Evolutionary conservation across 352 stramenopile species (phyloP).

Genomic region (Phytopythium oedochilum): DNA sequence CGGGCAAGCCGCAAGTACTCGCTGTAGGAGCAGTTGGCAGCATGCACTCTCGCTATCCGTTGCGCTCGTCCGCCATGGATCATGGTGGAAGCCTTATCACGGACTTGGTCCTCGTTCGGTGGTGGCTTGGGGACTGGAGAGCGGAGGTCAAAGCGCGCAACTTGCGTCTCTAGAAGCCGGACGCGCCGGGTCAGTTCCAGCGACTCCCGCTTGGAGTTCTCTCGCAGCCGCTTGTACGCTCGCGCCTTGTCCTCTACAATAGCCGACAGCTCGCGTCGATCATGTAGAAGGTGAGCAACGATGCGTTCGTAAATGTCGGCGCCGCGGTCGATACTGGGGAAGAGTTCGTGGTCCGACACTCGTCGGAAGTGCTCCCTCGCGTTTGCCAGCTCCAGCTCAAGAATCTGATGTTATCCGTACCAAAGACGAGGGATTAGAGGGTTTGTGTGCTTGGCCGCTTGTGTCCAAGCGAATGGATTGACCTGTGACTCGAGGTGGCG

Average conservation of each 20-base stretch:
- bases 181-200: background rate
- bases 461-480: background rate
- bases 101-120: background rate
- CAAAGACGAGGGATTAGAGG: background rate
- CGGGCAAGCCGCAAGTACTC: conserved; percentile 17
- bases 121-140: background rate
- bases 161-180: background rate
- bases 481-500: conserved; percentile 4
- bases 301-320: conserved; percentile 6
- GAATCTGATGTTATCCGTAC: background rate
- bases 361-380: background rate
- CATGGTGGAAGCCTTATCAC: background rate
- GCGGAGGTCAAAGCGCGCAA: background rate
- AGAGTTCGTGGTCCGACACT: background rate
- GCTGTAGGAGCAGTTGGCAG: conserved; percentile 11
- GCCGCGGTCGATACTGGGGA: background rate
- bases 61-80: background rate
- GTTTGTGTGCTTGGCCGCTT: no score
- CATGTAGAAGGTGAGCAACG: background rate
- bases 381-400: conserved; percentile 9
- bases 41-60: background rate
- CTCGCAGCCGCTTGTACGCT: conserved; percentile 1
- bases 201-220: conserved; percentile 10
- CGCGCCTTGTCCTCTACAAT: conserved; percentile 13
- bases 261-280: background rate